A percentile compares a stretch with the other conserved stretches of the same genome.
Evolutionary conservation across 768 basidiomycete genomes (phyloP).

Genomic region (Gautieria morchelliformis): DNA sequence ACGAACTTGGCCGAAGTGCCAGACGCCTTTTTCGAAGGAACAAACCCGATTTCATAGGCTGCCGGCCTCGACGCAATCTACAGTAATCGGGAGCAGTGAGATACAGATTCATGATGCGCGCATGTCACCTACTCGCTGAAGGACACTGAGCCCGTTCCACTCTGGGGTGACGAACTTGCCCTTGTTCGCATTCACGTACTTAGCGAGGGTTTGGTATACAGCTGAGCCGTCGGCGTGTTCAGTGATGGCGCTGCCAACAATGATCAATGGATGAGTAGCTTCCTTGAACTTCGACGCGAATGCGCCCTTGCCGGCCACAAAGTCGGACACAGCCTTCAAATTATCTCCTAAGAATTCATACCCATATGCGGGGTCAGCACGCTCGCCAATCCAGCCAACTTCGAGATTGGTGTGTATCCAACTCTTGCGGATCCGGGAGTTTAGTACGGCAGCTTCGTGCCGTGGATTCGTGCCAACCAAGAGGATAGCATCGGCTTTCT

Average conservation of each 20-base stretch:
- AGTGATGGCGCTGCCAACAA: conserved; percentile 78
- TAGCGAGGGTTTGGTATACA: conserved; percentile 66
- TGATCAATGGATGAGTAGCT: conserved; percentile 86
- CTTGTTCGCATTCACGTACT: conserved; percentile 74
- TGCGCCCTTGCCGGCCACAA: conserved; percentile 64
- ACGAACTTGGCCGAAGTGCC: conserved; percentile 82
- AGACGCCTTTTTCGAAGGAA: conserved; percentile 72
- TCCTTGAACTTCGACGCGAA: conserved; percentile 83
- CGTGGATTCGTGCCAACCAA: conserved; percentile 95
- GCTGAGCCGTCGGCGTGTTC: conserved; percentile 82
- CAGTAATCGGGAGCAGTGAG: background rate
- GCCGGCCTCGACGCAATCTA: conserved; percentile 89
- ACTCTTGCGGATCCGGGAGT: conserved; percentile 91
- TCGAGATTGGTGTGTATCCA: conserved; percentile 86
- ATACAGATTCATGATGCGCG: conserved; percentile 1
- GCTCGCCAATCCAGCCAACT: conserved; percentile 83
- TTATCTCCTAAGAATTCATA: conserved; percentile 84
- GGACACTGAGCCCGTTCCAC: conserved; percentile 91
- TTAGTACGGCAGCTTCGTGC: conserved; percentile 94
- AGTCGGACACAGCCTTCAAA: conserved; percentile 64
- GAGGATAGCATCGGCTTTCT: conserved; percentile 85
- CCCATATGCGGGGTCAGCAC: conserved; percentile 84
- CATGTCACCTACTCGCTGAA: conserved; percentile 67
- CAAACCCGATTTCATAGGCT: conserved; percentile 91
- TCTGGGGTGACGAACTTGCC: conserved; percentile 68